These are phyloP conservation scores for Tolypocladium paradoxum DNA, from an alignment of 2,329 filamentous ascomycete genomes.

Conservation along the genomic window DNA sequence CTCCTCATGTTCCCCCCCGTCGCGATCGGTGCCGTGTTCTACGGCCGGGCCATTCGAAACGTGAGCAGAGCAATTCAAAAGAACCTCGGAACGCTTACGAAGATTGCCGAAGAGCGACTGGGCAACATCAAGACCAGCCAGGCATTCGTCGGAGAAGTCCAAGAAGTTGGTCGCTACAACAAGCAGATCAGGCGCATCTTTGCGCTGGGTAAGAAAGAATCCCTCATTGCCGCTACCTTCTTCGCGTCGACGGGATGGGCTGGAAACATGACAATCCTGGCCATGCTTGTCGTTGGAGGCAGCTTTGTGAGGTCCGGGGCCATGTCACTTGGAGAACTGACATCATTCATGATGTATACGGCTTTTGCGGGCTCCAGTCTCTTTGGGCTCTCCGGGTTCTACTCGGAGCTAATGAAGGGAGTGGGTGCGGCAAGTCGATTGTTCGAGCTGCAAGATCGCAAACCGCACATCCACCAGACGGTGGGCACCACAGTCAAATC, in stretches of 20 bases:
- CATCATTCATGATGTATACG: slow-evolving; percentile 97
- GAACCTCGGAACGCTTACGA: slow-evolving; percentile 84
- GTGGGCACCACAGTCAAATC: slow-evolving; percentile 69
- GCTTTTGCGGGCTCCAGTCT: slow-evolving; percentile 77
- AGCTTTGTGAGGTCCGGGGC: slow-evolving; percentile 77
- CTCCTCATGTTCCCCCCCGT: slow-evolving; percentile 84
- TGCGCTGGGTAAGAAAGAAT: slow-evolving; percentile 73
- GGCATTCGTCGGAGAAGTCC: slow-evolving; percentile 85
- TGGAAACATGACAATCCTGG: slow-evolving; percentile 92
- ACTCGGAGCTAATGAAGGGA: slow-evolving; percentile 98
- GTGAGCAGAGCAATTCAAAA: slow-evolving; percentile 88
- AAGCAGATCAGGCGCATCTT: slow-evolving; percentile 88
- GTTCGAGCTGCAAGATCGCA: slow-evolving; percentile 88
- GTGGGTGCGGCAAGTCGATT: slow-evolving; percentile 92
- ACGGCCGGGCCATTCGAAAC: slow-evolving; percentile 79
- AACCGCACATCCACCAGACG: slow-evolving; percentile 79
- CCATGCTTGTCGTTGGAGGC: slow-evolving; percentile 81
- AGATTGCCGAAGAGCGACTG: slow-evolving; percentile 95
- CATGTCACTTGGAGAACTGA: slow-evolving; percentile 85
- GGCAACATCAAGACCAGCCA: slow-evolving; percentile 96
- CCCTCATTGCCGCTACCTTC: slow-evolving; percentile 81
- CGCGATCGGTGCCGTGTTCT: slow-evolving; percentile 82
- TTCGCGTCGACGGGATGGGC: slow-evolving; percentile 80
- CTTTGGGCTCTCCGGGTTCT: slow-evolving; percentile 91
- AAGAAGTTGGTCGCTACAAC: slow-evolving; percentile 87